These are phyloP conservation scores for Trichomonas tenax DNA, from an alignment of 208 protist species.

Conservation along the genomic window DNA sequence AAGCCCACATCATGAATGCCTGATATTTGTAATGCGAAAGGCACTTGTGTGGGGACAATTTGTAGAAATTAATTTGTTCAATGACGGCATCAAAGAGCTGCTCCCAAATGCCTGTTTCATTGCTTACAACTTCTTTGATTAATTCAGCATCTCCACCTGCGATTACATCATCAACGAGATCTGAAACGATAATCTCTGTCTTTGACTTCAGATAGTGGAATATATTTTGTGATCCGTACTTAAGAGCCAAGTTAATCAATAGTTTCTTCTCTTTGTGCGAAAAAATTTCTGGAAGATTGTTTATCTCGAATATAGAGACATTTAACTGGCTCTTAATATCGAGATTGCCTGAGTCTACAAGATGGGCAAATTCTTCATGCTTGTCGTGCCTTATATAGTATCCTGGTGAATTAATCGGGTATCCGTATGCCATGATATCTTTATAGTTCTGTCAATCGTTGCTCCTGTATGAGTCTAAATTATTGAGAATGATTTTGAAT, in stretches of 20 bases:
- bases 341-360: background rate
- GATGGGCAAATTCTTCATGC: background rate
- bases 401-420: background rate
- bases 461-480: background rate
- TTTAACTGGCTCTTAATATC: background rate
- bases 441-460: background rate
- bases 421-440: background rate
- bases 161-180: background rate
- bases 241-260: background rate
- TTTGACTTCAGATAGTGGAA: background rate
- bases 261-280: background rate
- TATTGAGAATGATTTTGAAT: background rate
- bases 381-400: background rate
- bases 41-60: background rate
- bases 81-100: background rate
- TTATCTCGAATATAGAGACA: background rate
- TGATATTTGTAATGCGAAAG: background rate
- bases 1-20: background rate
- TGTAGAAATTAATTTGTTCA: background rate
- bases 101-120: background rate
- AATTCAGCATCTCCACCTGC: background rate
- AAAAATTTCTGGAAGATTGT: background rate
- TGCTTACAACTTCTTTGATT: background rate
- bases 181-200: background rate
- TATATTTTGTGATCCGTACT: background rate